phyloP scores from a whole-genome alignment of 2,329 filamentous ascomycete genomes.

The Stenocarpella maydis region DNA sequence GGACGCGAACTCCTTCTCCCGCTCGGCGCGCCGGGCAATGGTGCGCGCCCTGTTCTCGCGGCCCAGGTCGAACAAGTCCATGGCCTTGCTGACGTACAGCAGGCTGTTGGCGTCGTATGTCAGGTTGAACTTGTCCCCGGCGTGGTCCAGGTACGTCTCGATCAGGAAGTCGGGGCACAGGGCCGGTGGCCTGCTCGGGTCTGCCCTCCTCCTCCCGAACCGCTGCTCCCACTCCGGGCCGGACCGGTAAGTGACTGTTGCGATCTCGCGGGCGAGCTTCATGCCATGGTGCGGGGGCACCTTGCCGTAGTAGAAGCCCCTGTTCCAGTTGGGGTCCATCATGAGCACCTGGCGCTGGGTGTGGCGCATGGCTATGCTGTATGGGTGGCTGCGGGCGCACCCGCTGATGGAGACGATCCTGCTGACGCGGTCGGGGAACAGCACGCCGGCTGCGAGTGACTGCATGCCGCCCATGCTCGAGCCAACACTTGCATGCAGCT shows the following conservation, averaged over 20 bases:
- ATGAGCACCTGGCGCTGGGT: slow-evolving; percentile 97
- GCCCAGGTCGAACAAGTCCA: slow-evolving; percentile 97
- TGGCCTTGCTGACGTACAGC: slow-evolving; percentile 96
- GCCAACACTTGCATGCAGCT: slow-evolving; percentile 90
- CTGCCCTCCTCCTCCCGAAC: slow-evolving; percentile 87
- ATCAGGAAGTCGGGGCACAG: slow-evolving; percentile 98
- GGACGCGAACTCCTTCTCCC: slow-evolving; percentile 64
- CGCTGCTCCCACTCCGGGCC: slow-evolving; percentile 97
- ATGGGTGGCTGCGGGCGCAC: slow-evolving; percentile 93
- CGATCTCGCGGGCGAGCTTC: slow-evolving; percentile 97
- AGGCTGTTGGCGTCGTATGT: slow-evolving; percentile 97
- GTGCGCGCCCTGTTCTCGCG: slow-evolving; percentile 72
- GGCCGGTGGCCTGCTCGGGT: slow-evolving; percentile 85
- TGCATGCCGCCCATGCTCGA: slow-evolving; percentile 99
- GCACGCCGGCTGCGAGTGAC: slow-evolving; percentile 83
- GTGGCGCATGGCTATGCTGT: slow-evolving; percentile 98
- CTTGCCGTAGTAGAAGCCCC: slow-evolving; percentile 89
- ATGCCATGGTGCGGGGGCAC: slow-evolving; percentile 95
- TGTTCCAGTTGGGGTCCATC: slow-evolving; percentile 98
- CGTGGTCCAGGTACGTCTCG: slow-evolving; percentile 97
- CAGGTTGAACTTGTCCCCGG: slow-evolving; percentile 96
- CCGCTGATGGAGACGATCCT: slow-evolving; percentile 90
- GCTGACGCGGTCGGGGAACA: slow-evolving; percentile 83
- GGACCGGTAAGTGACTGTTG: slow-evolving; percentile 95
- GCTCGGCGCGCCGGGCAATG: slow-evolving; percentile 66